Evolutionary conservation across 192 early-diverging fungal species (phyloP), one percentile per base, ranked within the genome.

Genomic region (Podila epigama): DNA sequence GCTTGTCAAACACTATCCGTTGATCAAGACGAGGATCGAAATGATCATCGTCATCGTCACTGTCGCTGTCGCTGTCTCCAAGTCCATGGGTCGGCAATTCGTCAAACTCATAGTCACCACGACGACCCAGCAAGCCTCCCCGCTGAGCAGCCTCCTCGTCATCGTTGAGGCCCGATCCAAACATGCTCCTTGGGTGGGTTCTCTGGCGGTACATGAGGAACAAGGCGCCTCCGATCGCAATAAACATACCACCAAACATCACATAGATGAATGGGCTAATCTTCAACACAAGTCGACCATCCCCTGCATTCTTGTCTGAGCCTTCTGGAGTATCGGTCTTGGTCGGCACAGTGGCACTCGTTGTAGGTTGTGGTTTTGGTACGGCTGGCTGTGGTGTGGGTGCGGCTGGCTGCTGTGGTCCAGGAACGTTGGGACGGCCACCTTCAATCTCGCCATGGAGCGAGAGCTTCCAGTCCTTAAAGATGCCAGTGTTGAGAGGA

Each of bases 381-480:
- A 5, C 7, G 8, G 18, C 15, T 42, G 44, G 60, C 10, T 31
- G 1, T 12, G 54, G 37, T 4, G 58, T 54, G 29, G 42, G 52
- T 18, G 28, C 2, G 22, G 52, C 13, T 54, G 52, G 25, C 27
- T 27, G 29, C 5, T 54, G 52, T 2, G 52, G 52, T 25, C 15
- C 29, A 15, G 52, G 52, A 1, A 32, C 8, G 25, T 27, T 1
- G 29, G 27, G 35, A 15, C 57, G 53, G 27, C 66, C 73, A 51
- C 33, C 50, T 15, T 52, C 73, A 16, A 77, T 63, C 39, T 68
- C 73, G 4, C 73, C 73, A 41, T 77, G 66, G 20, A 77, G 60
- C 13, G 65, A 50, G 55, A 92, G 66, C 36, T 87, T 85, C 91
- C 92, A 94, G 16, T 86, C 67, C n/a, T 83, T 63, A 37, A 92